These are phyloP conservation scores for Gnetum montanum DNA, from an alignment of 75 land plant species.

Conservation along the genomic window DNA sequence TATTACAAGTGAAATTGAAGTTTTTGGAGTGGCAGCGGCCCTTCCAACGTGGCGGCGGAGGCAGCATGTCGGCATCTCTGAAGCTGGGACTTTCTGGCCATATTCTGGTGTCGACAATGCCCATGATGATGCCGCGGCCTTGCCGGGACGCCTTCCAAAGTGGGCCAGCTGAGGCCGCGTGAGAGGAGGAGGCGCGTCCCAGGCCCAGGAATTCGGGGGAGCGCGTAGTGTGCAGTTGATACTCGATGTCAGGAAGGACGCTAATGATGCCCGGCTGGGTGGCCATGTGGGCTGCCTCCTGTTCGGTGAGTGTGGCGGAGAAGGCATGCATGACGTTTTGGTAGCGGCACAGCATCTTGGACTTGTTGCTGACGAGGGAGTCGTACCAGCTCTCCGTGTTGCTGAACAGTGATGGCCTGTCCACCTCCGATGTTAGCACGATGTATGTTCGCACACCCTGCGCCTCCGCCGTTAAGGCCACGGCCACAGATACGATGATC, in stretches of 20 bases:
- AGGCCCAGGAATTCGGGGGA: constrained; percentile 56
- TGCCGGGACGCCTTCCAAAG: background rate
- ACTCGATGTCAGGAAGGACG: constrained; percentile 38
- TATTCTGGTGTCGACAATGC: constrained; percentile 72
- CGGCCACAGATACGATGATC: no score
- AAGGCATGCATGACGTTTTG: constrained; percentile 63
- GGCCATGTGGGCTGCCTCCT: constrained; percentile 28
- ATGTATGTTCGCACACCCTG: no score
- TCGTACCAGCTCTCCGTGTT: no score
- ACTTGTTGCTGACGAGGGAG: no score
- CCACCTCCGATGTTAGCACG: no score
- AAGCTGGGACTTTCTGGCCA: constrained; percentile 76
- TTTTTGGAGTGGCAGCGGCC: constrained; percentile 43
- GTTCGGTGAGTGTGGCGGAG: constrained; percentile 45
- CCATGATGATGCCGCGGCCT: constrained; percentile 51
- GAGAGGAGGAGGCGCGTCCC: background rate
- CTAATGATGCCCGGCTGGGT: constrained; percentile 30
- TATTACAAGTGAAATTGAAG: constrained; percentile 47
- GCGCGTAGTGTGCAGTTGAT: constrained; percentile 58
- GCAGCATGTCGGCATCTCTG: constrained; percentile 34
- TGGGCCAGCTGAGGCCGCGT: background rate
- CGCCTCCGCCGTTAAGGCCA: no score
- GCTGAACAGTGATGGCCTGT: no score
- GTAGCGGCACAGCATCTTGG: constrained; percentile 65
- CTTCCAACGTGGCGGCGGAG: constrained; percentile 49